Evolutionary conservation across 2,329 filamentous ascomycete species (phyloP).

Genomic region (Cordyceps tenuipes): DNA sequence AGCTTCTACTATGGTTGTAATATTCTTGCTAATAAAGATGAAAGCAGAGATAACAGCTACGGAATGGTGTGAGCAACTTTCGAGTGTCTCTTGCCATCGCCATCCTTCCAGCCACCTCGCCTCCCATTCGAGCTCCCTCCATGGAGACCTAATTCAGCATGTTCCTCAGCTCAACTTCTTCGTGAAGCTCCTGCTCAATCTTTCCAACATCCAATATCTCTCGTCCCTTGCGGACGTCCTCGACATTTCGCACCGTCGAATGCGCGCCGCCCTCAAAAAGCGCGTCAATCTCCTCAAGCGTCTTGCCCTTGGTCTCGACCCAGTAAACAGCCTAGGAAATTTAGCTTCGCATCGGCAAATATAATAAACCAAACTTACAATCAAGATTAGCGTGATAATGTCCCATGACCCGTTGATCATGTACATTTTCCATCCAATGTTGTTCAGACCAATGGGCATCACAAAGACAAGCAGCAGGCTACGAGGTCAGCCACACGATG

Average conservation of each 20-base stretch:
- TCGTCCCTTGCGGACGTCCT: slow-evolving; percentile 14
- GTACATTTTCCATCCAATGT: slow-evolving; percentile 20
- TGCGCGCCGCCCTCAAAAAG: slow-evolving; percentile 19
- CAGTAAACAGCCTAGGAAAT: slow-evolving; percentile 14
- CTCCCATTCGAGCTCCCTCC: too few relatives aligned
- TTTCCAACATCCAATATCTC: slow-evolving; percentile 1
- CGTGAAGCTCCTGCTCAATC: slow-evolving; percentile 2
- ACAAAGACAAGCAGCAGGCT: slow-evolving; percentile 16
- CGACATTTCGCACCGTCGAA: slow-evolving; percentile 14
- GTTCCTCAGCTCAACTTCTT: neutral
- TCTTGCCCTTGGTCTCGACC: slow-evolving; percentile 36
- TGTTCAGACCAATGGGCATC: slow-evolving; percentile 17
- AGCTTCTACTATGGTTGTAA: too few relatives aligned
- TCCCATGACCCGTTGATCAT: slow-evolving; percentile 20
- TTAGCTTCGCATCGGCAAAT: neutral
- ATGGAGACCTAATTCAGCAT: neutral
- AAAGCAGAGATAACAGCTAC: too few relatives aligned
- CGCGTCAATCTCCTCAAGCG: slow-evolving; percentile 34
- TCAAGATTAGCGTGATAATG: slow-evolving; percentile 16
- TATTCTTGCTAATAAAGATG: too few relatives aligned
- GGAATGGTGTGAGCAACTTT: too few relatives aligned
- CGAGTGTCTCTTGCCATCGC: too few relatives aligned
- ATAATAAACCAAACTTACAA: slow-evolving; percentile 1
- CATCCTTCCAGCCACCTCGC: too few relatives aligned
- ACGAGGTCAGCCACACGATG: neutral